These are phyloP conservation scores for Populus davidiana DNA, from an alignment of 345 rosid genomes.

Conservation along the genomic window DNA sequence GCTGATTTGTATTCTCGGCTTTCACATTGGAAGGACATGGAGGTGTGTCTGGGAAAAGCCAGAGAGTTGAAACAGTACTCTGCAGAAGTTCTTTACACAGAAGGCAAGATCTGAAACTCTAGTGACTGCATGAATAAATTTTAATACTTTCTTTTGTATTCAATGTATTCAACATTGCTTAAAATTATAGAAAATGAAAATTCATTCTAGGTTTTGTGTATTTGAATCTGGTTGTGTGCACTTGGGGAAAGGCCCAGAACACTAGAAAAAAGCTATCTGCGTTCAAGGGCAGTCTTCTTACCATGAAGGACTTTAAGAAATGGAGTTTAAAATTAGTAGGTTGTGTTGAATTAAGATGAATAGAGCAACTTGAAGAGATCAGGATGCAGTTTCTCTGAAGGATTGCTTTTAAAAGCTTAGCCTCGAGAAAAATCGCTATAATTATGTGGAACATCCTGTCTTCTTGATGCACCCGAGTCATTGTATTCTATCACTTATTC, in stretches of 20 bases:
- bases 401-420: background rate
- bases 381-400: background rate
- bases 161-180: background rate
- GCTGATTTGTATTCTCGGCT: slow-evolving; percentile 79
- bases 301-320: background rate
- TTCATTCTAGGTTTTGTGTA: background rate
- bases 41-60: slow-evolving; percentile 72
- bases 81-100: slow-evolving; percentile 62
- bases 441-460: background rate
- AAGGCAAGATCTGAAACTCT: slow-evolving; percentile 56
- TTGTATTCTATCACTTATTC: too few relatives aligned
- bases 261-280: background rate
- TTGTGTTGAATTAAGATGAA: background rate
- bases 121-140: background rate
- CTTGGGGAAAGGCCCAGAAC: background rate
- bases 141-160: background rate
- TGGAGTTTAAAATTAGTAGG: background rate
- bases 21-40: slow-evolving; percentile 89
- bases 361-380: background rate
- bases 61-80: slow-evolving; percentile 72
- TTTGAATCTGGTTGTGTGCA: background rate
- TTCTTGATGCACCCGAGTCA: too few relatives aligned
- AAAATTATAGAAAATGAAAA: background rate
- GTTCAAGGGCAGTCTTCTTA: background rate
- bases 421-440: background rate